These are phyloP conservation scores for Zasmidium cellare DNA, from an alignment of 2,329 filamentous ascomycete genomes.

Conservation along the genomic window DNA sequence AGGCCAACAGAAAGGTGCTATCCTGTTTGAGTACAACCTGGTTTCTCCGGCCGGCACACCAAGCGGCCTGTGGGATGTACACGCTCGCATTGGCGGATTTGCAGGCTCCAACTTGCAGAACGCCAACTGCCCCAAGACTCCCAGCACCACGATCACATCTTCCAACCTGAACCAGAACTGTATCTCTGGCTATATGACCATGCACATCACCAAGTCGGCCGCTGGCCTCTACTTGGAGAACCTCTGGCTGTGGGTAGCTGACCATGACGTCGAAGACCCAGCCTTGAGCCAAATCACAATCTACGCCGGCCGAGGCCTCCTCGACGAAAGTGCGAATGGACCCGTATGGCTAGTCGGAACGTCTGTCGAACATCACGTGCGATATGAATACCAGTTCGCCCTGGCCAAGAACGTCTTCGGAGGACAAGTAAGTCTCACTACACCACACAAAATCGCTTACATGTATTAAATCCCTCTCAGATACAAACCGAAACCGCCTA, in stretches of 20 bases:
- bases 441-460: not conserved
- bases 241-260: conserved; percentile 87
- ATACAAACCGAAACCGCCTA: conserved; percentile 89
- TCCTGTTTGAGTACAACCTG: conserved; percentile 74
- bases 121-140: conserved; percentile 41
- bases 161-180: conserved; percentile 26
- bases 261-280: conserved; percentile 80
- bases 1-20: conserved; percentile 66
- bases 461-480: conserved; percentile 3
- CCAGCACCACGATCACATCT: conserved; percentile 21
- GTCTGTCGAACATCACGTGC: conserved; percentile 57
- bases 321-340: conserved; percentile 72
- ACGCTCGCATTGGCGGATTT: conserved; percentile 54
- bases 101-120: conserved; percentile 49
- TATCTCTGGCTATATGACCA: conserved; percentile 32
- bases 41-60: conserved; percentile 41
- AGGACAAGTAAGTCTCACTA: conserved; percentile 49
- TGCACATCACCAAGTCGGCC: conserved; percentile 51
- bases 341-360: conserved; percentile 64
- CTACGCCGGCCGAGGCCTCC: conserved; percentile 86
- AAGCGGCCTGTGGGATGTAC: conserved; percentile 59
- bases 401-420: conserved; percentile 79
- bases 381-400: conserved; percentile 80
- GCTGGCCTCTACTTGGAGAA: conserved; percentile 79
- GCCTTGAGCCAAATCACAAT: conserved; percentile 76